A percentile compares a stretch with the other conserved stretches of the same genome.
These are phyloP conservation scores for Tetrahymena thermophila DNA, from an alignment of 73 alveolate species.

Conservation along the genomic window DNA sequence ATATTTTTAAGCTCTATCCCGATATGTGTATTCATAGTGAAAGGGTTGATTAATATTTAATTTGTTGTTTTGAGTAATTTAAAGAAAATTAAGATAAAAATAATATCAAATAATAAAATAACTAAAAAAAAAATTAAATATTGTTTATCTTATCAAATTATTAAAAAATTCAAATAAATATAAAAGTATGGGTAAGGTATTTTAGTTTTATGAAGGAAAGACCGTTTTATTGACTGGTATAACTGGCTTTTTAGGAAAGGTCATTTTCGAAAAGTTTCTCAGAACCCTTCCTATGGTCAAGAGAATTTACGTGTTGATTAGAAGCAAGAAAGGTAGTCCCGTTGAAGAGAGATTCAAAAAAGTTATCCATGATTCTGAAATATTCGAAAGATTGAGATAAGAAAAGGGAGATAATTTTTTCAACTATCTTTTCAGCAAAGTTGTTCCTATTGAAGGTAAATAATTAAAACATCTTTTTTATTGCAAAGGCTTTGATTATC, in stretches of 20 bases:
- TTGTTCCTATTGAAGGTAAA: slow-evolving; percentile 51
- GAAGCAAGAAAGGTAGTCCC: slow-evolving; percentile 48
- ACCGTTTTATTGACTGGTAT: slow-evolving; percentile 21
- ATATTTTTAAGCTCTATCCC: neutral
- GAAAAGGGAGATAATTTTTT: slow-evolving; percentile 47
- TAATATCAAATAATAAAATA: neutral
- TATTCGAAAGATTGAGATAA: slow-evolving; percentile 58
- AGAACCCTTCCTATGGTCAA: slow-evolving; percentile 57
- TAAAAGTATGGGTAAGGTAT: neutral
- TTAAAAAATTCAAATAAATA: neutral
- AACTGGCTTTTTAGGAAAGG: slow-evolving; percentile 80
- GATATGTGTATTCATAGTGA: neutral
- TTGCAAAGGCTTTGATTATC: neutral
- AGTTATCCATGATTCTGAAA: slow-evolving; percentile 63
- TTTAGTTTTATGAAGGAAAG: slow-evolving; percentile 23
- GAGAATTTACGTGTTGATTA: slow-evolving; percentile 50
- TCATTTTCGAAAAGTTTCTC: slow-evolving; percentile 58
- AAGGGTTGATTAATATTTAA: neutral
- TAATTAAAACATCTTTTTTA: neutral
- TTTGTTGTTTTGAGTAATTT: neutral
- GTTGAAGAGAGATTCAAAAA: slow-evolving; percentile 63
- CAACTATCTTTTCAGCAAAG: slow-evolving; percentile 43
- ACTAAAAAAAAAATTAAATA: neutral
- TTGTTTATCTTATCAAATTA: neutral
- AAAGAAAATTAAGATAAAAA: neutral